A percentile compares a stretch with the other conserved stretches of the same genome.
These are phyloP conservation scores for Phialophora macrospora DNA, from an alignment of 2,329 filamentous ascomycete species.

Conservation along the genomic window DNA sequence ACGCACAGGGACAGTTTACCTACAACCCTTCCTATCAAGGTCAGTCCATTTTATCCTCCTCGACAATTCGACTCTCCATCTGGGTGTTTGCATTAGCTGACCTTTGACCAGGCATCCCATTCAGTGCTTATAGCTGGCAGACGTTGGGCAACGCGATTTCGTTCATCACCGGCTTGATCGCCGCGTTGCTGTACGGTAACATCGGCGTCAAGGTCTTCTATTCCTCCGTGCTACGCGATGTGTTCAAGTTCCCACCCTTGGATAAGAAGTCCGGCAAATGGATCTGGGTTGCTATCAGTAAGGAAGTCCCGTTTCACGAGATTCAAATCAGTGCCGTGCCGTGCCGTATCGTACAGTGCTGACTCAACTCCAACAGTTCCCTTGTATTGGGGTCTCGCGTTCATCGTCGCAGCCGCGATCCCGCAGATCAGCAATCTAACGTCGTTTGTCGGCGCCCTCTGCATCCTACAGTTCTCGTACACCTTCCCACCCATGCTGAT, in stretches of 20 bases:
- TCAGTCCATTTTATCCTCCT: conserved; percentile 19
- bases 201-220: conserved; percentile 45
- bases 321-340: too few relatives aligned
- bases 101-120: conserved; percentile 41
- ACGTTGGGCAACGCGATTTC: conserved; percentile 6
- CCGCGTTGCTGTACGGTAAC: conserved; percentile 48
- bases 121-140: conserved; percentile 43
- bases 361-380: conserved; percentile 41
- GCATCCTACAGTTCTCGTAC: conserved; percentile 55
- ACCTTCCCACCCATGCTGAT: conserved; percentile 48
- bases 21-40: conserved; percentile 50
- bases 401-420: conserved; percentile 51
- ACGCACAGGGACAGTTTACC: conserved; percentile 54
- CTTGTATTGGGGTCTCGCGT: conserved; percentile 52
- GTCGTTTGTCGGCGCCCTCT: conserved; percentile 50
- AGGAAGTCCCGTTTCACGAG: neutral
- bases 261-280: conserved; percentile 20
- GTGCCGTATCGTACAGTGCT: neutral
- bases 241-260: conserved; percentile 20
- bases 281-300: conserved; percentile 20
- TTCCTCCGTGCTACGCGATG: conserved; percentile 17
- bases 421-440: conserved; percentile 49
- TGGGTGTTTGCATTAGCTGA: neutral
- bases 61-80: conserved; percentile 24
- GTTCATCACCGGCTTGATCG: conserved; percentile 46